These are phyloP conservation scores for Venturia nashicola DNA, from an alignment of 2,329 filamentous ascomycete species.

Conservation along the genomic window DNA sequence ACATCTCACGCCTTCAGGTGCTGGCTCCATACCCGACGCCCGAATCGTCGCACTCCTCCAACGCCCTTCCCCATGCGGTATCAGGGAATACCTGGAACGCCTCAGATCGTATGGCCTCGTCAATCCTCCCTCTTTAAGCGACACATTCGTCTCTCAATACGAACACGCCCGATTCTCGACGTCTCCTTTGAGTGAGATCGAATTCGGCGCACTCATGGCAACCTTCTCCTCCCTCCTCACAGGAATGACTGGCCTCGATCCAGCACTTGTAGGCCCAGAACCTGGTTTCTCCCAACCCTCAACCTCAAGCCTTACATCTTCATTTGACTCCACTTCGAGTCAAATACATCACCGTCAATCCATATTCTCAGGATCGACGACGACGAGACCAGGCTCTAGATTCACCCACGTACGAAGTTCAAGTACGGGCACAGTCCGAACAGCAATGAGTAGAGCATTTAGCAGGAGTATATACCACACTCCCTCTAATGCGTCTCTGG, in stretches of 20 bases:
- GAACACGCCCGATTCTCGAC: slow-evolving; percentile 77
- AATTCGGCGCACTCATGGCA: slow-evolving; percentile 71
- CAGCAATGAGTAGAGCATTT: neutral
- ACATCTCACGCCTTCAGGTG: slow-evolving; percentile 11
- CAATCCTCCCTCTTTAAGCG: slow-evolving; percentile 34
- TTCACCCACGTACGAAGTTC: neutral
- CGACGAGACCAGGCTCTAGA: neutral
- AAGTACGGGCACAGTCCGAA: slow-evolving; percentile 6
- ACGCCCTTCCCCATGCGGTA: slow-evolving; percentile 55
- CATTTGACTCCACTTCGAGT: neutral
- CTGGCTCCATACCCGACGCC: slow-evolving; percentile 42
- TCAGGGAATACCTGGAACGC: slow-evolving; percentile 67
- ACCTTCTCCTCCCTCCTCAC: slow-evolving; percentile 72
- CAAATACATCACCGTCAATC: slow-evolving; percentile 1
- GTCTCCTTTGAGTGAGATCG: slow-evolving; percentile 50
- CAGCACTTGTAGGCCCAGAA: neutral
- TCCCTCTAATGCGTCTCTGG: neutral
- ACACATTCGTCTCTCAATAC: slow-evolving; percentile 61
- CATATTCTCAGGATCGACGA: neutral
- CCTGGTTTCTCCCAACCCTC: neutral
- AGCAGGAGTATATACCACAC: slow-evolving; percentile 1
- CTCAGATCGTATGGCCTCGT: slow-evolving; percentile 57
- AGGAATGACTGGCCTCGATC: slow-evolving; percentile 44
- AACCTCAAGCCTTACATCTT: slow-evolving; percentile 1
- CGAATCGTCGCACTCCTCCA: slow-evolving; percentile 61